Evolutionary conservation across 2,329 filamentous ascomycete species (phyloP).

Genomic region (Ceratocystis papillata): DNA sequence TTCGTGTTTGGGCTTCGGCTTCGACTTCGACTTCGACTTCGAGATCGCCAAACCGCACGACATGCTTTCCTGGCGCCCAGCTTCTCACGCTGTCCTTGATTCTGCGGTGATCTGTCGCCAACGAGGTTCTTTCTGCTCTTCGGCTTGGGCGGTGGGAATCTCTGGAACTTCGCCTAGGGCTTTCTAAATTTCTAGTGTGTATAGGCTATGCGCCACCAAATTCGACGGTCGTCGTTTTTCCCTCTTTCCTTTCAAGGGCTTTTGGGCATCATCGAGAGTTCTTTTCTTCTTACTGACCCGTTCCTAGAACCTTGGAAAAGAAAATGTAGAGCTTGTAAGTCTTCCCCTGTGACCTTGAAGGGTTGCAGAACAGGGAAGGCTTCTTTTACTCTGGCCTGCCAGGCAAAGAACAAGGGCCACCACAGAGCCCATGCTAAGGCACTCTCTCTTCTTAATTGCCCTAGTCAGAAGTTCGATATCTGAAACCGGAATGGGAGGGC

Average conservation of each 20-base stretch:
- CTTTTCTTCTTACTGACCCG: background rate
- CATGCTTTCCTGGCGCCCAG: background rate
- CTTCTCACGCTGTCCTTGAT: background rate
- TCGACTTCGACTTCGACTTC: constrained; percentile 10
- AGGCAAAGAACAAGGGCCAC: background rate
- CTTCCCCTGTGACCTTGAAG: too few relatives aligned
- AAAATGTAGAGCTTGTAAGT: background rate
- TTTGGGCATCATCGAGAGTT: background rate
- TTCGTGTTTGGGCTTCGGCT: background rate
- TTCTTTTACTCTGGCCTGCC: too few relatives aligned
- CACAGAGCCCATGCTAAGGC: background rate
- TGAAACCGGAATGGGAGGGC: constrained; percentile 9
- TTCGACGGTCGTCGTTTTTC: background rate
- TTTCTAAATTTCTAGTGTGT: constrained; percentile 13
- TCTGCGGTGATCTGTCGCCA: background rate
- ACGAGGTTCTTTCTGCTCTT: constrained; percentile 7
- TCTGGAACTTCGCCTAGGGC: constrained; percentile 2
- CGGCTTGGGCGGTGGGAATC: constrained; percentile 6
- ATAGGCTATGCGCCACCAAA: background rate
- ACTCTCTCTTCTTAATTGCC: background rate
- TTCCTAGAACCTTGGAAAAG: background rate
- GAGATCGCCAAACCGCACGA: background rate
- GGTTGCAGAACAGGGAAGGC: too few relatives aligned
- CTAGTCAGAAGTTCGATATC: background rate
- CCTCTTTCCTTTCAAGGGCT: too few relatives aligned